These are phyloP conservation scores for Aspergillus spinulosporus DNA, from an alignment of 2,329 filamentous ascomycete genomes.

Conservation along the genomic window DNA sequence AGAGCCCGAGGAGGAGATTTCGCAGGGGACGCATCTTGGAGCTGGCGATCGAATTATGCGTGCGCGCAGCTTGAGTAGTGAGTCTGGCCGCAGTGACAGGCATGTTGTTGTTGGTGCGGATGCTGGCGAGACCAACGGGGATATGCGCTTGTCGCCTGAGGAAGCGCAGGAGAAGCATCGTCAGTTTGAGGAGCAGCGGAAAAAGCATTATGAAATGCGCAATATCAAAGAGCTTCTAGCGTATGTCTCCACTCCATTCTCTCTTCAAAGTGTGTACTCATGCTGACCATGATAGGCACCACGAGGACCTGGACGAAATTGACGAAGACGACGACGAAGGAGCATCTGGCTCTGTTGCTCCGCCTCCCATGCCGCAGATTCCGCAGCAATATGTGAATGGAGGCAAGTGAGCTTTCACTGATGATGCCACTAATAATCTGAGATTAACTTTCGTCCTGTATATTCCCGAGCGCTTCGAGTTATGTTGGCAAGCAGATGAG, in stretches of 20 bases:
- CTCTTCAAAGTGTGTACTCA: background rate
- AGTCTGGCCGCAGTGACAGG: slow-evolving; percentile 58
- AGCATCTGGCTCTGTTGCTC: slow-evolving; percentile 22
- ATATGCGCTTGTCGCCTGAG: slow-evolving; percentile 56
- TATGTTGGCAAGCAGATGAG: slow-evolving; percentile 6
- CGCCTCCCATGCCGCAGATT: slow-evolving; percentile 37
- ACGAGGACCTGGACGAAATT: slow-evolving; percentile 64
- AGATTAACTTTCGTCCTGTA: slow-evolving; percentile 17
- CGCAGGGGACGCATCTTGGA: slow-evolving; percentile 27
- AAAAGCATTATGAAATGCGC: slow-evolving; percentile 99
- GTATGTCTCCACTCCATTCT: slow-evolving; percentile 44
- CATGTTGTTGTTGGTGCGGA: slow-evolving; percentile 73
- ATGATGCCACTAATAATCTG: no score
- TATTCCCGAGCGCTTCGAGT: slow-evolving; percentile 26
- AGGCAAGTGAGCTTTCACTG: slow-evolving; percentile 18
- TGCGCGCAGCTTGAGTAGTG: slow-evolving; percentile 43
- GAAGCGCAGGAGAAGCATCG: slow-evolving; percentile 90
- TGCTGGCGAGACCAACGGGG: slow-evolving; percentile 40
- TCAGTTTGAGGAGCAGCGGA: slow-evolving; percentile 85
- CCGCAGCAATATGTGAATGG: slow-evolving; percentile 32
- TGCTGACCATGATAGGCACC: slow-evolving; percentile 49
- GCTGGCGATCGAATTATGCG: slow-evolving; percentile 49
- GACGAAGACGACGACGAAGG: slow-evolving; percentile 59
- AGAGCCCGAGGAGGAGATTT: slow-evolving; percentile 77
- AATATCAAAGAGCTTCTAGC: slow-evolving; percentile 86